Evolutionary conservation across 2,329 filamentous ascomycete species (phyloP), one percentile per base, ranked within the genome.

Genomic region (Neonectria magnoliae): DNA sequence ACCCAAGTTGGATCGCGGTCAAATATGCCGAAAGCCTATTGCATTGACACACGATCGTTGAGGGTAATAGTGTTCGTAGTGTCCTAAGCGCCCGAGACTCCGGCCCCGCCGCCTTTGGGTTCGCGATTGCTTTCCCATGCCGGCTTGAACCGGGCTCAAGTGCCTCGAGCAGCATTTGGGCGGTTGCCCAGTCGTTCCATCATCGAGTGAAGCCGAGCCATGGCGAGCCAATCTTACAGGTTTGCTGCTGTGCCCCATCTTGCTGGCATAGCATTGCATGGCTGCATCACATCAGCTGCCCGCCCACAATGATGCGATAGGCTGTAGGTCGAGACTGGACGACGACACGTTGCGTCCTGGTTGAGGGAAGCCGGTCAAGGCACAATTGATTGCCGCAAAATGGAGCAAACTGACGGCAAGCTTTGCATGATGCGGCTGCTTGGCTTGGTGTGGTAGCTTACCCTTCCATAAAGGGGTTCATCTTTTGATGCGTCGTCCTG

Each of bases 211-310:
- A 67, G 25, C 36, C 38, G 47, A 33, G 51, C 62, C 36, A 56
- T 66, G 58, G 64, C 62, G 69, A 59, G 62, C 71, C 68, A 73
- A 71, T 73, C 64, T 67, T 61, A 60, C 56, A 57, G 62, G 63
- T 64, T 54, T 67, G 47, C 47, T 31, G 63, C 71, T 69, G 70
- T 71, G 70, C 68, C 71, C 66, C 70, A 65, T 66, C 56, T 60
- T 33, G 67, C 55, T 68, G 65, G 67, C 69, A 71, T 68, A 57
- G 68, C 69, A 73, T 74, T 69, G 70, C 71, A 68, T 68, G 51
- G 58, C 62, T 73, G 71, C 71, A 73, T 60, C 65, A 64, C 69
- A 74, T 73, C 71, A 73, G 71, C 67, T 73, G 71, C 64, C 64
- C 64, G 66, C 53, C 63, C 51, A 55, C 29, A 67, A 73, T 73